Percentiles rank a stretch among this genome's conserved stretches.
These are phyloP conservation scores for Phytopythium chamaehyphon DNA, from an alignment of 352 stramenopile genomes.

Conservation along the genomic window DNA sequence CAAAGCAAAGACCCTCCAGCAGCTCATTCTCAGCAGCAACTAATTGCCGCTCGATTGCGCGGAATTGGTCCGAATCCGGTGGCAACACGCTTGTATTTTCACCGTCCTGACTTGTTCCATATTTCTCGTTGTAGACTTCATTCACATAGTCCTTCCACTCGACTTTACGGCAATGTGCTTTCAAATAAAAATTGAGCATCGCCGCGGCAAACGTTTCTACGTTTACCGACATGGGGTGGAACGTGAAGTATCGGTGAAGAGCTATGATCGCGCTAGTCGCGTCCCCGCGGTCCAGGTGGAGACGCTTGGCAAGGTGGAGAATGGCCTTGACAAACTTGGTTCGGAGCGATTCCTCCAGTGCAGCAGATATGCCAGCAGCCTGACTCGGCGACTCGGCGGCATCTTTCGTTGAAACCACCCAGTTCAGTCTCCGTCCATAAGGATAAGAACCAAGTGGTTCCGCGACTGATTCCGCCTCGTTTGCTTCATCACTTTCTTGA, in stretches of 20 bases:
- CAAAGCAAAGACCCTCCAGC: slow-evolving; percentile 72
- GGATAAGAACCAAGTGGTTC: slow-evolving; percentile 29
- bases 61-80: slow-evolving; percentile 42
- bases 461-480: background rate
- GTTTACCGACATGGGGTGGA: slow-evolving; percentile 66
- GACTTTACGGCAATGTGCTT: slow-evolving; percentile 58
- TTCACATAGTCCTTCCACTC: slow-evolving; percentile 61
- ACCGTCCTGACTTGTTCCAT: slow-evolving; percentile 11
- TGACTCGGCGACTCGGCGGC: slow-evolving; percentile 58
- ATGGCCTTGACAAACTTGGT: slow-evolving; percentile 64
- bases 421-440: slow-evolving; percentile 73
- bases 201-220: slow-evolving; percentile 62
- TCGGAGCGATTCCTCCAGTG: slow-evolving; percentile 62
- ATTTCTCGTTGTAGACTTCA: slow-evolving; percentile 67
- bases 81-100: slow-evolving; percentile 2
- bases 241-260: slow-evolving; percentile 76
- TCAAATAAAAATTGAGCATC: slow-evolving; percentile 76
- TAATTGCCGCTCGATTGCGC: slow-evolving; percentile 48
- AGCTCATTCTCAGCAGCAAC: slow-evolving; percentile 55
- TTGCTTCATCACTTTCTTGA: slow-evolving; percentile 16
- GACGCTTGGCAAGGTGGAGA: slow-evolving; percentile 50
- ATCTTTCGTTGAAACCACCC: slow-evolving; percentile 57
- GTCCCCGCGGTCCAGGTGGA: slow-evolving; percentile 67
- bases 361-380: slow-evolving; percentile 43
- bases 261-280: slow-evolving; percentile 71